A percentile compares a stretch with the other conserved stretches of the same genome.
These are phyloP conservation scores for Epichloe coenophiala DNA, from an alignment of 2,329 filamentous ascomycete species.

Conservation along the genomic window DNA sequence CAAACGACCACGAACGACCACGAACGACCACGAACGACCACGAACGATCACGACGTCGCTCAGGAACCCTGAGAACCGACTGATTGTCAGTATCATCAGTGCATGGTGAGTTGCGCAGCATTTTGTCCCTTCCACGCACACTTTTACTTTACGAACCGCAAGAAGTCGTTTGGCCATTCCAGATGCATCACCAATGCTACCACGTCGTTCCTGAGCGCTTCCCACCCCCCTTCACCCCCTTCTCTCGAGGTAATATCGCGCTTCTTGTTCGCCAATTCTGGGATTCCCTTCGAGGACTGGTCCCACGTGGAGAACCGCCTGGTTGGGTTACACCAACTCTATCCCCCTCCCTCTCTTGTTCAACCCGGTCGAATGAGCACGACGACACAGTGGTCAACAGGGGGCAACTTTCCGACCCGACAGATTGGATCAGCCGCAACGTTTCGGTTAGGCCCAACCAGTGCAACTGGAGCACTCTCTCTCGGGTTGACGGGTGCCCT, in stretches of 20 bases:
- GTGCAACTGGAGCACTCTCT: neutral
- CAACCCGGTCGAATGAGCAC: conserved; percentile 2
- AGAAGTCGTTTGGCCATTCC: neutral
- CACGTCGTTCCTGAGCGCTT: neutral
- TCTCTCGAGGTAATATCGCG: neutral
- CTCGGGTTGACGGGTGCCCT: neutral
- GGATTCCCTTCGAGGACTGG: neutral
- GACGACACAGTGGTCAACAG: neutral
- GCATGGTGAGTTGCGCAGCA: neutral
- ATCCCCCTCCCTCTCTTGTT: neutral
- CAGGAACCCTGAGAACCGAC: too few species aligned
- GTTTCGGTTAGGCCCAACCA: conserved; percentile 4
- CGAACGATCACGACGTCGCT: too few species aligned
- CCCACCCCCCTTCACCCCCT: neutral
- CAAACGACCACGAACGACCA: too few species aligned
- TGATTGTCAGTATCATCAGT: neutral
- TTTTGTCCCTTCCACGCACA: neutral
- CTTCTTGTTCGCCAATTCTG: neutral
- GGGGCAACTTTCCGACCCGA: conserved; percentile 5
- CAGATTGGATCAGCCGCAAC: conserved; percentile 6
- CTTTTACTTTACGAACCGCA: neutral
- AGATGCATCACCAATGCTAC: too few species aligned
- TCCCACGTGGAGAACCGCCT: conserved; percentile 5
- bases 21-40: too few species aligned
- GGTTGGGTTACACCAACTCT: conserved; percentile 5